These are phyloP conservation scores for Melampsora occidentalis DNA, from an alignment of 1,284 basidiomycete genomes.

Conservation along the genomic window DNA sequence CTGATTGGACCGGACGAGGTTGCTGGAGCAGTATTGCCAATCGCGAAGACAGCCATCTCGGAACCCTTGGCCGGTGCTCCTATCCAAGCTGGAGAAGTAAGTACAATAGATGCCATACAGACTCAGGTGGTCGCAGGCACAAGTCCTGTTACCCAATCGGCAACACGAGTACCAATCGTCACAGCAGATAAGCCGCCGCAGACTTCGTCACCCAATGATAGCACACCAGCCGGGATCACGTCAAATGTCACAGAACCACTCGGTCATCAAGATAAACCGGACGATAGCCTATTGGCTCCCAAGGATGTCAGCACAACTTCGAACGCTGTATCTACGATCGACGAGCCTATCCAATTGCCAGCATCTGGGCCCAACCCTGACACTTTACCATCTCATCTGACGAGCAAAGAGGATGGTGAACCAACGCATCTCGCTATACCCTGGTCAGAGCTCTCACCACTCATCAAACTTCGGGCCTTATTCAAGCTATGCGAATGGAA, in stretches of 20 bases:
- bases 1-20: not conserved
- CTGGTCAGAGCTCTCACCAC: slow-evolving; percentile 25
- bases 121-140: not conserved
- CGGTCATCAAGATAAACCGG: no score
- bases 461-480: slow-evolving; percentile 19
- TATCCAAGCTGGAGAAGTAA: not conserved
- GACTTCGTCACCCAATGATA: no score
- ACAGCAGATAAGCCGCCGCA: no score
- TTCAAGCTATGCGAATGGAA: slow-evolving; percentile 40
- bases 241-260: no score
- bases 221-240: no score
- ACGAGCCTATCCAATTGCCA: not conserved
- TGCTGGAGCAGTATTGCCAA: not conserved
- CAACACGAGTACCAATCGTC: no score
- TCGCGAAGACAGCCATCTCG: not conserved
- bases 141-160: not conserved
- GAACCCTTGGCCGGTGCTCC: not conserved
- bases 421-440: slow-evolving; percentile 8
- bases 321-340: not conserved
- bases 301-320: not conserved
- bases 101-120: not conserved
- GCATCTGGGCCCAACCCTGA: not conserved
- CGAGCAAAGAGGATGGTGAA: slow-evolving; percentile 10
- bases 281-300: no score
- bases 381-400: not conserved